A percentile compares a stretch with the other conserved stretches of the same genome.
These are phyloP conservation scores for Leucocoprinus birnbaumii DNA, from an alignment of 768 basidiomycete genomes.

Conservation along the genomic window DNA sequence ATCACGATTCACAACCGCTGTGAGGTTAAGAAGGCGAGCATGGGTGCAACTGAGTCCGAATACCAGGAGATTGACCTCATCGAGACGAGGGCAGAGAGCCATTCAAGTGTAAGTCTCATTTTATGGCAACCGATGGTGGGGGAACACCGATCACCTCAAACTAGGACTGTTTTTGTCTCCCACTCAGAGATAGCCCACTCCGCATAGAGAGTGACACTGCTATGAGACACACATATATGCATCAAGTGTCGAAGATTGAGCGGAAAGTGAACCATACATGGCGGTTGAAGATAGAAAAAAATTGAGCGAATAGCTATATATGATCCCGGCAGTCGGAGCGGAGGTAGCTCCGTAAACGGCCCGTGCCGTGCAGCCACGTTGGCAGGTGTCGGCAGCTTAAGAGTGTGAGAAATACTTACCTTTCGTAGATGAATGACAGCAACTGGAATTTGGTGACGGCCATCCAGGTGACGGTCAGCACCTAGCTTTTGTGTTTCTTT, in stretches of 20 bases:
- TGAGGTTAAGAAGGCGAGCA: too few species aligned
- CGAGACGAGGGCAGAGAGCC: too few species aligned
- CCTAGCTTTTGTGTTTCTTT: constrained; percentile 1
- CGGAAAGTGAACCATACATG: constrained; percentile 3
- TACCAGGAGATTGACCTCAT: too few species aligned
- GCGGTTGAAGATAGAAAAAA: constrained; percentile 20
- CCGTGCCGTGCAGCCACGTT: too few species aligned
- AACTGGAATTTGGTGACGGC: not conserved
- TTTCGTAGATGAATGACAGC: not conserved
- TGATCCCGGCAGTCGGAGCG: not conserved
- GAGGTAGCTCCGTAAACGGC: not conserved
- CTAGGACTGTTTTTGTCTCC: constrained; percentile 46
- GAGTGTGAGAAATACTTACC: not conserved
- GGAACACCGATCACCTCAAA: constrained; percentile 69
- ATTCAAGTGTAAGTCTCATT: constrained; percentile 8
- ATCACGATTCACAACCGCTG: too few species aligned
- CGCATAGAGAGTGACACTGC: not conserved
- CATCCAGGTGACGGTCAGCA: not conserved
- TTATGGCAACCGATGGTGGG: constrained; percentile 65
- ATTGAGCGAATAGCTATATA: not conserved
- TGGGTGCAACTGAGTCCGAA: too few species aligned
- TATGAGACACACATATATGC: not conserved
- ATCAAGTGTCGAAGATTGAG: not conserved
- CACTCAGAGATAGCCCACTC: constrained; percentile 17
- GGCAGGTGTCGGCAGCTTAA: too few species aligned